Base-by-base conservation (phyloP, 768 basidiomycete species). In the Boletus rubroflammeus region DNA sequence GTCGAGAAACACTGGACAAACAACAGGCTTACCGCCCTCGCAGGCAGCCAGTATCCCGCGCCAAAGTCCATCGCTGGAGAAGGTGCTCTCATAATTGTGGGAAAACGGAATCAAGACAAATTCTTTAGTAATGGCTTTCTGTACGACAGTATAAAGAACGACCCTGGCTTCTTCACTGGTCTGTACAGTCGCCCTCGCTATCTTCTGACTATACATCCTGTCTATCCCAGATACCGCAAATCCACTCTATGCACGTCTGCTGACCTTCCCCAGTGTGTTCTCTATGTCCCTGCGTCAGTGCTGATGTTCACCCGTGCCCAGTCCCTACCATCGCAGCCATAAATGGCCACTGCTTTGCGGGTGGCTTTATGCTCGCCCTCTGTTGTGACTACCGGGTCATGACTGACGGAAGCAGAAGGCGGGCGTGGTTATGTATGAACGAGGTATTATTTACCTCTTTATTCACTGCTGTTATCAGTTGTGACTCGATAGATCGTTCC, bases 371-470 rank as follows among this genome's bases (percentile, higher is more conserved):
- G 69, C 72, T 95, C 14, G 80, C 92, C 3, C 71, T 97, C 46
- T 80, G 79, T 4, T 95, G 91, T 67, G 93, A 97, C 70, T 94
- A 90, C 72, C 82, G 93, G 38, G 78, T 96, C 51, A 93, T 95
- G 85, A 90, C 84, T 14, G 85, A 90, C 59, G 93, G 87, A 15
- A 84, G 76, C 62, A 81, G 78, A 61, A 85, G 85, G 29, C 84
- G 85, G 63, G 86, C 88, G 1, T 94, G 92, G 88, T 72, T 90
- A 48, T 90, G 86, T 67, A 96, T 97, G 93, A 98, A 96, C 65
- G 94, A 96, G 75, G 88, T 90, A 55, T 29, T 3, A 2, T 42
- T 36, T 7, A 3, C 19, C 8, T n/a, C 40, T 34, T 25, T 32
- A 3, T 50, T 26, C 34, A 8, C 38, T 31, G 19, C 17, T 38